These are phyloP conservation scores for thale cress (Arabidopsis thaliana) DNA, from an alignment of 345 rosid genomes.

Conservation along the genomic window TAIR10.1 NC_003076.8:6979501-6980000, in stretches of 20 bases:
- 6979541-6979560: conserved; percentile 57
- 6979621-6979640: conserved; percentile 38
- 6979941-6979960: conserved; percentile 60
- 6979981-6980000: not conserved
- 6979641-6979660: conserved; percentile 53
- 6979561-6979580: conserved; percentile 50
- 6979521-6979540: conserved; percentile 57
- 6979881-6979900: too few relatives aligned
- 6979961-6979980: conserved; percentile 50
- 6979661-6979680: conserved; percentile 53
- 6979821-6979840: not conserved
- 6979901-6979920: conserved; percentile 47
- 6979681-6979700: conserved; percentile 72
- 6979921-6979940: conserved; percentile 84
- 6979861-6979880: too few relatives aligned
- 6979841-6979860: not conserved
- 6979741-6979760: conserved; percentile 23
- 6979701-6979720: conserved; percentile 68
- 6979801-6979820: conserved; percentile 7
- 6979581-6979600: conserved; percentile 42
- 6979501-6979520: conserved; percentile 55
- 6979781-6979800: not conserved
- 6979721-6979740: conserved; percentile 62
- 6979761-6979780: not conserved
- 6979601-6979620: conserved; percentile 45